A percentile compares a stretch with the other conserved stretches of the same genome.
These are phyloP conservation scores for Xylaria sp. DNA, from an alignment of 2,329 filamentous ascomycete genomes.

Conservation along the genomic window DNA sequence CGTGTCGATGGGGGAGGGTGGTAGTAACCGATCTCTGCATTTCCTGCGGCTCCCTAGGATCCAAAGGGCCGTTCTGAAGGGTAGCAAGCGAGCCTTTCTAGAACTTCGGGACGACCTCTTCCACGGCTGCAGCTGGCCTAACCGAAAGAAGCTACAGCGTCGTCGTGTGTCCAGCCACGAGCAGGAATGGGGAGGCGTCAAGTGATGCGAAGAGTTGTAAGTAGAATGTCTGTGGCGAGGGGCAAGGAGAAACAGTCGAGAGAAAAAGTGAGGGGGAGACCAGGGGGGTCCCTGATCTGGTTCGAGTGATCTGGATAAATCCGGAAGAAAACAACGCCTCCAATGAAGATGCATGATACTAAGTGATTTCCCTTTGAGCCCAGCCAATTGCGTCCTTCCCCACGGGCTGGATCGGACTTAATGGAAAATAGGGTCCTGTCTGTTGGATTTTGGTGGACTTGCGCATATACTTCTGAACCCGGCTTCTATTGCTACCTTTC, in stretches of 20 bases:
- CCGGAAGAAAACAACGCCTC: slow-evolving; percentile 38
- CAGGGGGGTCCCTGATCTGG: background rate
- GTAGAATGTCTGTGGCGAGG: slow-evolving; percentile 17
- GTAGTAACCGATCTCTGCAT: slow-evolving; percentile 10
- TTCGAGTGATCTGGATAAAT: slow-evolving; percentile 39
- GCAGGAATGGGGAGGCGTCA: slow-evolving; percentile 6
- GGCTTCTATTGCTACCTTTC: slow-evolving; percentile 28
- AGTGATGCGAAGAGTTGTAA: background rate
- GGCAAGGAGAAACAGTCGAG: background rate
- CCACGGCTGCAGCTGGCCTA: slow-evolving; percentile 31
- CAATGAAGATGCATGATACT: slow-evolving; percentile 27
- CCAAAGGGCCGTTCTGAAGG: slow-evolving; percentile 14
- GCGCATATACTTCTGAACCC: slow-evolving; percentile 12
- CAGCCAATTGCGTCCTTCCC: slow-evolving; percentile 28
- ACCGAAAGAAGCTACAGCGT: slow-evolving; percentile 15
- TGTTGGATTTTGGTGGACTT: background rate
- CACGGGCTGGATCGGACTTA: slow-evolving; percentile 17
- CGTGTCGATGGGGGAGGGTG: slow-evolving; percentile 4
- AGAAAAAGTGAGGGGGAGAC: slow-evolving; percentile 17
- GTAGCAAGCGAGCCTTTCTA: slow-evolving; percentile 33
- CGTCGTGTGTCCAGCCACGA: slow-evolving; percentile 18
- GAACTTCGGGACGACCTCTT: slow-evolving; percentile 39
- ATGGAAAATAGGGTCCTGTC: slow-evolving; percentile 20
- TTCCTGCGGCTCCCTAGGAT: slow-evolving; percentile 26
- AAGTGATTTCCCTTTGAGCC: background rate